Evolutionary conservation across 2,329 filamentous ascomycete genomes (phyloP), one percentile per base, ranked within the genome.

Genomic region (Orbilia quercus): DNA sequence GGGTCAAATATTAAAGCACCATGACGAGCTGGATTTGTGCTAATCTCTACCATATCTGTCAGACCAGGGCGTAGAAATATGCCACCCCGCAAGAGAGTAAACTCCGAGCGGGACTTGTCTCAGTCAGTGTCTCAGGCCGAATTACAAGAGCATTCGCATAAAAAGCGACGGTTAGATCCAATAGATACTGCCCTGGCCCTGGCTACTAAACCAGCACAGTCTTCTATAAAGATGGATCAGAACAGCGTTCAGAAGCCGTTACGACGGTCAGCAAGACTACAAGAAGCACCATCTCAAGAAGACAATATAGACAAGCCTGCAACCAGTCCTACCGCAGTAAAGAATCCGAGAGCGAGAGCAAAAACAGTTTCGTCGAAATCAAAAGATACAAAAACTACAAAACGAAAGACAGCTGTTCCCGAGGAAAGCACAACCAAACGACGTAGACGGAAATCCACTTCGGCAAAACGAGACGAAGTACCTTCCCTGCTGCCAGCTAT

Each of bases 171-270:
- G 23, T 55, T 63, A 38, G 67, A 72, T 65, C 45, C 25, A 59
- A 36, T 42, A 51, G 59, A 53, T 42, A 44, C 25, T 23, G 47
- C 45, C 25, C 51, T 51, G 23, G 18, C 59, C 22, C 38, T 48
- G 34, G 23, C 54, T 51, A 28, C 14, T 20, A 45, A 28, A 11
- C 28, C 45, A 12, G 48, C 36, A 38, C 20, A 40, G 18, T 53
- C 20, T 23, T 54, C 67, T 72, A 72, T 72, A 72, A 72, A 72
- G 59, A 72, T 59, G 67, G 67, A 64, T 59, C 25, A 18, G 44
- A 59, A 57, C 23, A 64, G 51, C 67, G 22, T 34, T 18, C 53
- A 58, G n/a, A 63, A 72, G 53, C 51, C 67, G 47, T 55, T 65
- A 54, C 58, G 67, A 54, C 58, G 67, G 44, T 72, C 67, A 51